Evolutionary conservation across 371 early-diverging fungal species (phyloP).

Genomic region (Mucor saturninus): DNA sequence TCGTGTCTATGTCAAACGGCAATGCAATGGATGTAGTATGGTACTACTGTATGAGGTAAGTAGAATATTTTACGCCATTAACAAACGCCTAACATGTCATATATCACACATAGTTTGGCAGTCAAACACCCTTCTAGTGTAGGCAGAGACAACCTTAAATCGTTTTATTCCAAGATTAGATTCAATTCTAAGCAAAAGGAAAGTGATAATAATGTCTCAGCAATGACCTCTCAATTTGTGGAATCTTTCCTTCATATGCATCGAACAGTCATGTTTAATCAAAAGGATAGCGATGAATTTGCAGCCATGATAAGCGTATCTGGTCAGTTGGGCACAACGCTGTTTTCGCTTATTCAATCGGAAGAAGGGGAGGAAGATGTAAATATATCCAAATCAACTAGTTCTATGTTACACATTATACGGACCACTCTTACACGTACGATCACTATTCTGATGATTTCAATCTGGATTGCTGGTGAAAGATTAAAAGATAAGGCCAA

Average conservation of each 20-base stretch:
- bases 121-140: slow-evolving; percentile 49
- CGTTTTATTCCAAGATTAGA: slow-evolving; percentile 49
- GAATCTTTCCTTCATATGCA: slow-evolving; percentile 50
- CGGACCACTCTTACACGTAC: slow-evolving; percentile 43
- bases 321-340: slow-evolving; percentile 12
- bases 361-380: slow-evolving; percentile 1
- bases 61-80: background rate
- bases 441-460: slow-evolving; percentile 43
- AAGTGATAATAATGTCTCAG: slow-evolving; percentile 1
- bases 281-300: slow-evolving; percentile 20
- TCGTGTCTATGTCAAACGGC: slow-evolving; percentile 48
- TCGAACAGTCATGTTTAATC: slow-evolving; percentile 42
- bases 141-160: slow-evolving; percentile 47
- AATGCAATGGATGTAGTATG: slow-evolving; percentile 57
- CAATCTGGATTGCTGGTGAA: slow-evolving; percentile 48
- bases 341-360: slow-evolving; percentile 2
- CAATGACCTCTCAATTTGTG: slow-evolving; percentile 36
- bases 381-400: slow-evolving; percentile 4
- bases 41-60: slow-evolving; percentile 58
- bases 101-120: slow-evolving; percentile 33
- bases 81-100: background rate
- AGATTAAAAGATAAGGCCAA: slow-evolving; percentile 40
- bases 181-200: slow-evolving; percentile 21
- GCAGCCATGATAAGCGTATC: slow-evolving; percentile 13
- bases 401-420: slow-evolving; percentile 36